Percentiles rank a stretch among this genome's conserved stretches.
phyloP scores from a whole-genome alignment of 1,284 basidiomycete species.

The Irpex rosettiformis region DNA sequence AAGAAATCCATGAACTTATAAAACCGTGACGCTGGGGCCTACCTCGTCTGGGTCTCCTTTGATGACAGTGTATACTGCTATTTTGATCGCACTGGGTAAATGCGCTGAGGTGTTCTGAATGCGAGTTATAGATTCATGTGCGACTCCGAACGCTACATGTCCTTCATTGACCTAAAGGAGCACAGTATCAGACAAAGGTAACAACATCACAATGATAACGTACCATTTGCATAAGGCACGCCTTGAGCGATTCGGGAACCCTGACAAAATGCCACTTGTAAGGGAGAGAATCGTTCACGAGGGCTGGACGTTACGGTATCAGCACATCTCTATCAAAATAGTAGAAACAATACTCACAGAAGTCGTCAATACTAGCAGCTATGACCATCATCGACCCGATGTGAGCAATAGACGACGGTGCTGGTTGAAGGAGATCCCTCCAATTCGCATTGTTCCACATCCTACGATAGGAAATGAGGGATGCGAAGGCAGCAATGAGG shows the following conservation, averaged over 20 bases:
- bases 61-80: constrained; percentile 5
- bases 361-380: constrained; percentile 9
- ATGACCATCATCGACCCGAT: constrained; percentile 12
- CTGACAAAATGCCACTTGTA: not conserved
- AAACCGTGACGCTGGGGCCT: no score
- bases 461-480: not conserved
- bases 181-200: not conserved
- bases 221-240: constrained; percentile 1
- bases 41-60: not conserved
- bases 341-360: constrained; percentile 5
- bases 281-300: not conserved
- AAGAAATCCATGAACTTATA: no score
- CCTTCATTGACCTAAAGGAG: not conserved
- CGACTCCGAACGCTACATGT: constrained; percentile 9
- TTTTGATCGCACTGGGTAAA: constrained; percentile 12
- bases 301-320: not conserved
- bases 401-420: constrained; percentile 14
- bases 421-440: constrained; percentile 15
- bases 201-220: not conserved
- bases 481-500: not conserved
- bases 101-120: constrained; percentile 12
- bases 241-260: not conserved
- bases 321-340: not conserved
- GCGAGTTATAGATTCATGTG: constrained; percentile 12
- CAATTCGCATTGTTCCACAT: constrained; percentile 16